Percentiles rank a stretch among this genome's conserved stretches.
Conservation (phyloP, 306 rosid species). For the Carpinus viminea region DNA sequence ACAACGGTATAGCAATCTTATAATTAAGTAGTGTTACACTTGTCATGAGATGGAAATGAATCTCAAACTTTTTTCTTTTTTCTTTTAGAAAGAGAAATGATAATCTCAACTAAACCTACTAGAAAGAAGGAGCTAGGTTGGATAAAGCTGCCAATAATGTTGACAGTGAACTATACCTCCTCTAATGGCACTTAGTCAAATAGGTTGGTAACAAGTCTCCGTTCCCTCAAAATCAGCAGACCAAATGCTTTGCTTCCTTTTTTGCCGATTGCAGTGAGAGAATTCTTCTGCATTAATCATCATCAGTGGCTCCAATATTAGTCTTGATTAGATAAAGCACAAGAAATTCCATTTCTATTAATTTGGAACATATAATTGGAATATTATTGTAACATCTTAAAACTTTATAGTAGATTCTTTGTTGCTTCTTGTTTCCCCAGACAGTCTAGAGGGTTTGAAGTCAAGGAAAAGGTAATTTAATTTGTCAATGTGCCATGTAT, state of each 20-base stretch:
- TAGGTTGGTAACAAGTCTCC: conserved; percentile 32
- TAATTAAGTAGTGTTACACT: too few relatives aligned
- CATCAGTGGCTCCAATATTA: background rate
- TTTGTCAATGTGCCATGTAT: conserved; percentile 27
- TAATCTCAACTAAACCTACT: background rate
- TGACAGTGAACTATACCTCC: conserved; percentile 33
- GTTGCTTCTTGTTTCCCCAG: conserved; percentile 21
- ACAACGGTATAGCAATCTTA: too few relatives aligned
- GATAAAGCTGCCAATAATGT: conserved; percentile 49
- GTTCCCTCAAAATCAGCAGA: conserved; percentile 20
- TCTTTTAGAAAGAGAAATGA: too few relatives aligned
- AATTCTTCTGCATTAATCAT: background rate
- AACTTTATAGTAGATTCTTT: conserved; percentile 10
- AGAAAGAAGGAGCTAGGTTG: conserved; percentile 39
- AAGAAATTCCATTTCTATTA: conserved; percentile 1
- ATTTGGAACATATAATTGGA: conserved; percentile 6
- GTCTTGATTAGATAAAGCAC: conserved; percentile 17
- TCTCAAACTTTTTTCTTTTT: too few relatives aligned
- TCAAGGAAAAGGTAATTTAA: conserved; percentile 32
- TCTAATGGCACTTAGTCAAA: conserved; percentile 41
- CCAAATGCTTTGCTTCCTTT: conserved; percentile 10
- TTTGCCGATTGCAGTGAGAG: conserved; percentile 11
- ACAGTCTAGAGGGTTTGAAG: conserved; percentile 23
- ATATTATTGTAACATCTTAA: conserved; percentile 3
- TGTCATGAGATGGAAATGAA: too few relatives aligned